A percentile compares a stretch with the other conserved stretches of the same genome.
Conservation (phyloP, 2,329 filamentous ascomycete species). For the Aspergillus phoenicis region DNA sequence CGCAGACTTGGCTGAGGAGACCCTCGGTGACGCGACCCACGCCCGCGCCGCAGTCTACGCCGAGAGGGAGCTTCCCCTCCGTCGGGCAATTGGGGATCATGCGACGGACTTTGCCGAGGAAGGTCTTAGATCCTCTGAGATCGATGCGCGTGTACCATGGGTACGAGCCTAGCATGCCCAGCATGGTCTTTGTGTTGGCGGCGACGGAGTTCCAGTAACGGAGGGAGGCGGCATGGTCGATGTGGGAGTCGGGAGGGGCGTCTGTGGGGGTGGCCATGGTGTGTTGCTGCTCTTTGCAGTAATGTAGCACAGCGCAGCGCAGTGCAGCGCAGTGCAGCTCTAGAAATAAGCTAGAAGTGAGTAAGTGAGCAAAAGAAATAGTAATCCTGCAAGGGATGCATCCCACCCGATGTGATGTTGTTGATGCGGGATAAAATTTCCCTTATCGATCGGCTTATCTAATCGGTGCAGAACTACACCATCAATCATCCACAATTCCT, state of each 20-base stretch:
- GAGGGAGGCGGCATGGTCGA: slow-evolving; percentile 40
- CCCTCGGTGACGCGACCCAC: slow-evolving; percentile 83
- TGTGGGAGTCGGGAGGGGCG: slow-evolving; percentile 24
- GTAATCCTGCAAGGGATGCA: neutral
- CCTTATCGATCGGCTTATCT: slow-evolving; percentile 5
- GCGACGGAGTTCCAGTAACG: slow-evolving; percentile 39
- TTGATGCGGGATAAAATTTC: slow-evolving; percentile 1
- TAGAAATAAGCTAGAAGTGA: neutral
- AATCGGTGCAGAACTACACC: slow-evolving; percentile 7
- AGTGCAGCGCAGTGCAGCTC: neutral
- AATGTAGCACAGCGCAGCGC: neutral
- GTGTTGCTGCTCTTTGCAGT: neutral
- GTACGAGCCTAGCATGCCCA: slow-evolving; percentile 66
- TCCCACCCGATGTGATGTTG: neutral
- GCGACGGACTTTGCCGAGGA: slow-evolving; percentile 64
- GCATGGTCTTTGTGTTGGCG: slow-evolving; percentile 57
- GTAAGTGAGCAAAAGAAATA: neutral
- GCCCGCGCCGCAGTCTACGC: slow-evolving; percentile 65
- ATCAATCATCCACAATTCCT: neutral
- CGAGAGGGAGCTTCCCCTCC: slow-evolving; percentile 35
- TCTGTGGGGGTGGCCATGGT: neutral
- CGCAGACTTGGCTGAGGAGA: slow-evolving; percentile 70
- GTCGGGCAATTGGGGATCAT: slow-evolving; percentile 20
- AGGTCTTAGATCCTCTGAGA: slow-evolving; percentile 68
- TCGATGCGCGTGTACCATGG: slow-evolving; percentile 69